phyloP scores from a whole-genome alignment of 225 moss, liverwort and hornwort species.

The Rhytidiadelphus loreus region DNA sequence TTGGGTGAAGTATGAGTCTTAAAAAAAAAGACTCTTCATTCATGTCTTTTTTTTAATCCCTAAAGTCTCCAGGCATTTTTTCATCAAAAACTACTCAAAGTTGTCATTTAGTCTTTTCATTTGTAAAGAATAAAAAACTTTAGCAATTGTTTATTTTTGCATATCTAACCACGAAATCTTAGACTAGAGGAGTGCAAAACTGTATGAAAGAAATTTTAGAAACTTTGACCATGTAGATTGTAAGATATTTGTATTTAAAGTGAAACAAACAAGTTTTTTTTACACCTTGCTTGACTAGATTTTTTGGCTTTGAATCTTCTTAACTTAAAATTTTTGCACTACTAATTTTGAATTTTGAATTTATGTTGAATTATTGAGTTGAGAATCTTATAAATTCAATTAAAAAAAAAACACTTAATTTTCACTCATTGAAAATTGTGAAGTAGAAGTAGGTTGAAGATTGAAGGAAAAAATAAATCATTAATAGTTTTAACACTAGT shows the following conservation, averaged over 20 bases:
- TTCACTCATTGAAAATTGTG: background rate
- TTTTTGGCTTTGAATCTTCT: background rate
- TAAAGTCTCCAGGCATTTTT: background rate
- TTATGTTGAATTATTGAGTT: background rate
- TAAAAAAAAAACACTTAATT: background rate
- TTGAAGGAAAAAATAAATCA: background rate
- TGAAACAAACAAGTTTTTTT: background rate
- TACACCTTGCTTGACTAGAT: background rate
- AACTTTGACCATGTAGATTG: accelerated
- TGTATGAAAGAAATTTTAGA: accelerated
- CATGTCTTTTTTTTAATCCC: background rate
- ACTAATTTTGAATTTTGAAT: background rate
- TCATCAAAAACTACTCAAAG: background rate
- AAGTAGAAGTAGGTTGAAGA: background rate
- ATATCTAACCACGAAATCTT: background rate
- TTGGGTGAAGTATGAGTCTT: accelerated
- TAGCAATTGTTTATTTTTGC: accelerated
- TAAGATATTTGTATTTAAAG: background rate
- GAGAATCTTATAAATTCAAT: too few species aligned
- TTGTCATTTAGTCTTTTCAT: accelerated
- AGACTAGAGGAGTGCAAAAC: background rate
- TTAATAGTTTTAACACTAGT: background rate
- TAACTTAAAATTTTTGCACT: background rate
- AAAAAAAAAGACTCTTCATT: background rate
- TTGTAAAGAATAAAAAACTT: background rate